Evolutionary conservation across 139 green algal genomes (phyloP).

Genomic region (Choricystis sp.): DNA sequence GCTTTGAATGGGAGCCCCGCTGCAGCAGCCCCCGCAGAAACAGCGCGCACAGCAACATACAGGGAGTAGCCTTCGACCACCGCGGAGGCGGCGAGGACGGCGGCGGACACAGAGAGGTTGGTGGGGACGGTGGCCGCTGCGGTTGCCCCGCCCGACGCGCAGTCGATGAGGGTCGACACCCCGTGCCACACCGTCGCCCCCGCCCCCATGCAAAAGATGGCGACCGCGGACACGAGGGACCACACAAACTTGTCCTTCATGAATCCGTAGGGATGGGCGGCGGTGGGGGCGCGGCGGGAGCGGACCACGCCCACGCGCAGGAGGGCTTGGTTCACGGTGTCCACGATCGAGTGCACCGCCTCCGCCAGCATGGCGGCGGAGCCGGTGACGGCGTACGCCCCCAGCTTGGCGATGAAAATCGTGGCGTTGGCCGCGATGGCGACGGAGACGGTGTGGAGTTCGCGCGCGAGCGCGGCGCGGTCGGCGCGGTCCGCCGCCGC

Average conservation of each 20-base stretch:
- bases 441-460: constrained; percentile 30
- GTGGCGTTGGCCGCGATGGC: constrained; percentile 39
- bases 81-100: constrained; percentile 51
- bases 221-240: constrained; percentile 73
- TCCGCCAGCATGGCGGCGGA: constrained; percentile 56
- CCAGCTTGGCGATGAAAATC: constrained; percentile 50
- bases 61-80: constrained; percentile 67
- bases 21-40: constrained; percentile 26
- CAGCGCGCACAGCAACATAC: constrained; percentile 40
- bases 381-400: constrained; percentile 34
- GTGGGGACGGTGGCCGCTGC: neutral
- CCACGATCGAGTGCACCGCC: constrained; percentile 66
- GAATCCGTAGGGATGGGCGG: constrained; percentile 77
- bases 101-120: neutral
- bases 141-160: constrained; percentile 24
- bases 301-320: constrained; percentile 51
- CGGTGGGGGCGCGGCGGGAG: constrained; percentile 38
- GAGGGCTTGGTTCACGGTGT: constrained; percentile 77
- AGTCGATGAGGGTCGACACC: constrained; percentile 34
- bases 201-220: constrained; percentile 82
- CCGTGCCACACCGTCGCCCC: constrained; percentile 72
- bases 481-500: constrained; percentile 1
- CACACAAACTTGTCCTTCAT: constrained; percentile 81
- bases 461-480: constrained; percentile 12
- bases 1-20: constrained; percentile 29